These are phyloP conservation scores for Naganishia sp. DNA, from an alignment of 1,284 basidiomycete genomes.

Conservation along the genomic window DNA sequence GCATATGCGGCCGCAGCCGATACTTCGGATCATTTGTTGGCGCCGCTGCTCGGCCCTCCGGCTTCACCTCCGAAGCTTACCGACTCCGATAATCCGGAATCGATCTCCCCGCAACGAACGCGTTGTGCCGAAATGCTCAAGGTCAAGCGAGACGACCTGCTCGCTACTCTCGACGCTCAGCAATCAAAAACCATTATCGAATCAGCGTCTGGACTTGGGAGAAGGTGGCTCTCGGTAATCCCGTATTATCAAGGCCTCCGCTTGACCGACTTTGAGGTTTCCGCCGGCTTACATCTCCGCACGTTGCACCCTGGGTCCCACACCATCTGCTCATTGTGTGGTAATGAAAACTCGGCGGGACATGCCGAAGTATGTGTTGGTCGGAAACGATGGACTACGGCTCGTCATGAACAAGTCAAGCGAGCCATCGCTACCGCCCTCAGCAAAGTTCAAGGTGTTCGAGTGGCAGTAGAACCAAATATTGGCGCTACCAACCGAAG, in stretches of 20 bases:
- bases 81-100: slow-evolving; percentile 14
- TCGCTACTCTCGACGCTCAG: slow-evolving; percentile 10
- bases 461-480: not conserved
- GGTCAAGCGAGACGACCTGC: not conserved
- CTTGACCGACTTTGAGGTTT: slow-evolving; percentile 16
- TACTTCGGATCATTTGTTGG: slow-evolving; percentile 17
- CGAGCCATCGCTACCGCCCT: not conserved
- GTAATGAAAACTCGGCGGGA: not conserved
- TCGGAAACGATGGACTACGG: slow-evolving; percentile 5
- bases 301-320: not conserved
- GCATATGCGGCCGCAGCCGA: slow-evolving; percentile 24
- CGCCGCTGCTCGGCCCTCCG: not conserved
- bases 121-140: slow-evolving; percentile 7
- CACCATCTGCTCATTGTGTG: slow-evolving; percentile 9
- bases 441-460: not conserved
- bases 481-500: slow-evolving; percentile 4
- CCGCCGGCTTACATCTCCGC: slow-evolving; percentile 9
- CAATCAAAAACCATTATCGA: slow-evolving; percentile 15
- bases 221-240: slow-evolving; percentile 16
- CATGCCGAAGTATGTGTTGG: slow-evolving; percentile 11
- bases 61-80: not conserved
- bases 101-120: not conserved
- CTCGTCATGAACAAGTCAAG: slow-evolving; percentile 14
- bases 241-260: slow-evolving; percentile 9
- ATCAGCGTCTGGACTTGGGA: slow-evolving; percentile 18